Percentiles rank a stretch among this genome's conserved stretches.
phyloP scores from a whole-genome alignment of 1,139 yeast species.

The Yueomyces sp. region DNA sequence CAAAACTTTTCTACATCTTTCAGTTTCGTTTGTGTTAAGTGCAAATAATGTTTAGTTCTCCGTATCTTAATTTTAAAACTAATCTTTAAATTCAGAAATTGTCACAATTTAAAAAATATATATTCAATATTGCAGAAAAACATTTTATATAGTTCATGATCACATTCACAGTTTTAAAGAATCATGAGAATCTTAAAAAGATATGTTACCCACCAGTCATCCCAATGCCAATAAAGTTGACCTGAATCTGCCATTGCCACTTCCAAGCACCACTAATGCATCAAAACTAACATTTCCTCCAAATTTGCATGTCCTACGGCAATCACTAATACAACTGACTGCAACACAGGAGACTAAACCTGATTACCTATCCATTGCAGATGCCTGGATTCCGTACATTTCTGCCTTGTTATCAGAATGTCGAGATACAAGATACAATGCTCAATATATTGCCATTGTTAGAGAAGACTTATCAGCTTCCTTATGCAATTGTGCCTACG shows the following conservation, averaged over 20 bases:
- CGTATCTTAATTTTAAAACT: too few relatives aligned
- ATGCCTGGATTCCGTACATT: not conserved
- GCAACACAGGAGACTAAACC: not conserved
- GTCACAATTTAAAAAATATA: too few relatives aligned
- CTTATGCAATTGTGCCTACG: conserved; percentile 11
- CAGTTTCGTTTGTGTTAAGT: too few relatives aligned
- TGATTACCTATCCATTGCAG: not conserved
- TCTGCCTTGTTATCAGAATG: not conserved
- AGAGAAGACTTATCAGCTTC: not conserved
- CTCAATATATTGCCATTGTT: not conserved
- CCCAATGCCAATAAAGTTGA: not conserved
- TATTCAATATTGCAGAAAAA: not conserved
- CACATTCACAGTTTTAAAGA: too few relatives aligned
- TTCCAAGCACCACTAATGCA: not conserved
- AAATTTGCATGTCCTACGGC: too few relatives aligned
- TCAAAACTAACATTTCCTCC: not conserved
- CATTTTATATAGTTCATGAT: too few relatives aligned
- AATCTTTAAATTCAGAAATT: too few relatives aligned
- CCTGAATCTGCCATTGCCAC: not conserved
- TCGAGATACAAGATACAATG: not conserved
- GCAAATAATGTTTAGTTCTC: too few relatives aligned
- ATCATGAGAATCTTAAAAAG: too few relatives aligned
- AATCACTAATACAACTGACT: not conserved
- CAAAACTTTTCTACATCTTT: too few relatives aligned
- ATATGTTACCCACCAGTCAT: too few relatives aligned